These are phyloP conservation scores for Litchi chinensis DNA, from an alignment of 345 rosid genomes.

Conservation along the genomic window DNA sequence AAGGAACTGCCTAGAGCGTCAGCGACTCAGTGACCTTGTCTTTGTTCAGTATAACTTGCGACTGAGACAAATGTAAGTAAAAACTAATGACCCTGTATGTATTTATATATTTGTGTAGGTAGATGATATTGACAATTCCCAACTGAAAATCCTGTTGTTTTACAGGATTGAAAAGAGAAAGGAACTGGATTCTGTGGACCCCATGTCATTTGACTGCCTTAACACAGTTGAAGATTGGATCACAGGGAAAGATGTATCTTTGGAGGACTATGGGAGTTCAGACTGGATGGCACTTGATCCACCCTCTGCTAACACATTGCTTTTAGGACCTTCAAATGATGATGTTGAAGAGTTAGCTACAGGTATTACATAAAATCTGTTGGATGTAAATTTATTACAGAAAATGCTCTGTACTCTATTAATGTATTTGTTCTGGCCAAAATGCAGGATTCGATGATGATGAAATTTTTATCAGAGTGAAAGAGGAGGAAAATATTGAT, in stretches of 20 bases:
- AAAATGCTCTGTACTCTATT: not conserved
- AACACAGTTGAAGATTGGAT: slow-evolving; percentile 78
- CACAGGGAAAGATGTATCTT: slow-evolving; percentile 44
- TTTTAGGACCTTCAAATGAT: slow-evolving; percentile 45
- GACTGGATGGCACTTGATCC: slow-evolving; percentile 80
- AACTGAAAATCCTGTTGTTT: slow-evolving; percentile 15
- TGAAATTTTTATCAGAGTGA: slow-evolving; percentile 64
- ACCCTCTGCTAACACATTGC: slow-evolving; percentile 37
- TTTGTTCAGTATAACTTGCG: slow-evolving; percentile 86
- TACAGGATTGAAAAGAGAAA: slow-evolving; percentile 39
- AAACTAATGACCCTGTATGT: not conserved
- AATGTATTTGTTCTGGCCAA: slow-evolving; percentile 12
- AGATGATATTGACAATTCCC: slow-evolving; percentile 5
- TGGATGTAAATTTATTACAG: slow-evolving; percentile 8
- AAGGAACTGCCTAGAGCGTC: slow-evolving; percentile 77
- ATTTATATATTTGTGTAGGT: not conserved
- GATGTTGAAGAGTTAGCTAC: slow-evolving; percentile 62
- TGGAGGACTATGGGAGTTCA: slow-evolving; percentile 52
- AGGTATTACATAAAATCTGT: slow-evolving; percentile 45
- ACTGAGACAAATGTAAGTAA: slow-evolving; percentile 61
- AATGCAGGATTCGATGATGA: slow-evolving; percentile 76
- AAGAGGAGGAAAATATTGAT: slow-evolving; percentile 45
- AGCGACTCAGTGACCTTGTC: slow-evolving; percentile 63
- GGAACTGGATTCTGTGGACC: slow-evolving; percentile 46
- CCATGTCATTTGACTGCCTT: slow-evolving; percentile 49